Evolutionary conservation across 345 rosid genomes (phyloP).

Genomic region (Firmiana major): DNA sequence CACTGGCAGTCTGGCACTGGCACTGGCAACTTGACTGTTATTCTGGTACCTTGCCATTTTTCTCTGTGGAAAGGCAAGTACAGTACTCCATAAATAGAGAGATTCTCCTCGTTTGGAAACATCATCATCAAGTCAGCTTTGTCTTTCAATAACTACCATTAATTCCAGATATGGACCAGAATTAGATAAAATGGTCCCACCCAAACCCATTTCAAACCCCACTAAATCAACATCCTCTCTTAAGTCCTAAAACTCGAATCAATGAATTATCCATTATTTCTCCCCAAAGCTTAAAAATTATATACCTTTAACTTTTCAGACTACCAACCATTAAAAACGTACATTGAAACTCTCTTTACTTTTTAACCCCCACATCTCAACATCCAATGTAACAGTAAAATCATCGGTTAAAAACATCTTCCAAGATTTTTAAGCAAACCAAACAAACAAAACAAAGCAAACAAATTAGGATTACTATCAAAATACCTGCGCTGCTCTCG

Average conservation of each 20-base stretch:
- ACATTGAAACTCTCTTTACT: background rate
- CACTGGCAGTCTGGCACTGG: background rate
- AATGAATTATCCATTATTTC: background rate
- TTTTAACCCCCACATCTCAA: conserved; percentile 21
- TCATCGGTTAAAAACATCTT: conserved; percentile 8
- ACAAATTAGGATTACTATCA: background rate
- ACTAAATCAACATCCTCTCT: conserved; percentile 26
- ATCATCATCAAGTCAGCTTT: conserved; percentile 26
- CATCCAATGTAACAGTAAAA: conserved; percentile 34
- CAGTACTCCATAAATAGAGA: conserved; percentile 21
- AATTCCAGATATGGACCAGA: conserved; percentile 40
- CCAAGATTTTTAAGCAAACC: background rate
- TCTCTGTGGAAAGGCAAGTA: conserved; percentile 19
- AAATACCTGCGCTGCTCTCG: conserved; percentile 51
- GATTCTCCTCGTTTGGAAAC: conserved; percentile 24
- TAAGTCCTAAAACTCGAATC: conserved; percentile 2
- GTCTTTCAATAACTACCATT: conserved; percentile 28
- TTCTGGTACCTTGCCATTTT: conserved; percentile 12
- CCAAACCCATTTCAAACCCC: conserved; percentile 44
- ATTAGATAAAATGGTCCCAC: conserved; percentile 67
- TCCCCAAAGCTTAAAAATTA: conserved; percentile 11
- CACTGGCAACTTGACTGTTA: background rate
- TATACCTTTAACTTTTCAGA: conserved; percentile 11
- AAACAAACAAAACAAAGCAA: background rate
- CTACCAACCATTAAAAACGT: background rate